Evolutionary conservation across 352 stramenopile species (phyloP), one percentile per base, ranked within the genome.

Genomic region (Peronospora destructor): DNA sequence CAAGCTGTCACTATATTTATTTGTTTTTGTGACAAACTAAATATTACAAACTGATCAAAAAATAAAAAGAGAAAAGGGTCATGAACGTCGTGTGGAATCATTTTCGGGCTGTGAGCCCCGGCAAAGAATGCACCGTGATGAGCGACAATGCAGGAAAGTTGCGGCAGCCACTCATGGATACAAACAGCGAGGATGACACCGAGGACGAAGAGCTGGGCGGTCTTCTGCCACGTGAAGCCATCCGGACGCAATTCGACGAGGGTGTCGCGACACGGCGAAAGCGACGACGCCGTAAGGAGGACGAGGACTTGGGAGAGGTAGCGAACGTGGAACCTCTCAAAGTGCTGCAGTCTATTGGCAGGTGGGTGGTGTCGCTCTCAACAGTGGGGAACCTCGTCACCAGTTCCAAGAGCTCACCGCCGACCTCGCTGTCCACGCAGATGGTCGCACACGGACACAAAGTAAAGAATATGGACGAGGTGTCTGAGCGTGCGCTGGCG

Each of bases 251-350:
- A 8, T 56, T 61, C n/a, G 59, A 59, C 23, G 60, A 70, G 13
- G 41, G 47, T 16, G 46, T 44, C 0, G 58, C 61, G 3, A 42
- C 55, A 7, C 59, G 61, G 6, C 33, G 62, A 36, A 71, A 69
- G 39, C 54, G 61, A 34, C 54, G 61, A 1, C 59, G 66, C 1
- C 66, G 62, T 23, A 75, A 75, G 52, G 66, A 75, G 2, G 66
- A 75, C 16, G 62, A 75, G 30, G 66, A 75, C 38, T 41, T 71
- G 37, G 66, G 65, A 23, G 62, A 75, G 37, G 53, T 71, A 5
- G n/a, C 19, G n/a, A 41, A 52, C 21, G 59, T 58, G 36, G 45
- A 72, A 50, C 62, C 63, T 19, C 33, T 61, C 9, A 55, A 68
- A 43, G 17, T 76, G 13, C 41, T 70, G 30, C 66, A 59, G 25